These are phyloP conservation scores for Halophytophthora batemanensis DNA, from an alignment of 352 stramenopile genomes.

Conservation along the genomic window DNA sequence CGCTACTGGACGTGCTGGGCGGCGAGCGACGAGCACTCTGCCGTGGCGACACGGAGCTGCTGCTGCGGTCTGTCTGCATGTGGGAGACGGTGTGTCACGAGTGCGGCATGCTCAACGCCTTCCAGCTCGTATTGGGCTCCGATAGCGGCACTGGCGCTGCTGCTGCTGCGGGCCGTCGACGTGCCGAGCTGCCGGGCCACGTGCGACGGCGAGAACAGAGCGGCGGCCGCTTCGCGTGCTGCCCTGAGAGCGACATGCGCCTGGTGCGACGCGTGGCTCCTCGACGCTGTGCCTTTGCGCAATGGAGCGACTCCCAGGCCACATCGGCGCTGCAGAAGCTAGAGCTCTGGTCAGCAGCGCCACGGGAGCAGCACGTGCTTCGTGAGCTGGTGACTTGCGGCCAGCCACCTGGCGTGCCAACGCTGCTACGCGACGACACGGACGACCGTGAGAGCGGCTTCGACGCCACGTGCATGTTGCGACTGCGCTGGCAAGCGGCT, in stretches of 20 bases:
- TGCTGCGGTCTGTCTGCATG: constrained; percentile 84
- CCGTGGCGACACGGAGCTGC: constrained; percentile 69
- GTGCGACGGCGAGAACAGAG: constrained; percentile 54
- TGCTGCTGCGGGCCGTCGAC: constrained; percentile 35
- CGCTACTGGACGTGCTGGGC: constrained; percentile 85
- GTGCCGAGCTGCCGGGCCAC: constrained; percentile 68
- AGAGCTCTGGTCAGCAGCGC: constrained; percentile 66
- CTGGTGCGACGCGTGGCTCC: constrained; percentile 53
- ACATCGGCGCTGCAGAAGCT: constrained; percentile 60
- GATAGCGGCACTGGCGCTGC: constrained; percentile 19
- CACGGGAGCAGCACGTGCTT: constrained; percentile 67
- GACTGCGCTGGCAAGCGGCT: constrained; percentile 68
- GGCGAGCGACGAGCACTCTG: constrained; percentile 57
- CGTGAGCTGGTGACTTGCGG: constrained; percentile 67
- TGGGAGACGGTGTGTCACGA: constrained; percentile 91
- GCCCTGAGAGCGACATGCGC: constrained; percentile 66
- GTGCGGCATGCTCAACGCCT: constrained; percentile 90
- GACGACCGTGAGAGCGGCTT: constrained; percentile 18
- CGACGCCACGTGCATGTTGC: constrained; percentile 68
- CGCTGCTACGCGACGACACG: constrained; percentile 43
- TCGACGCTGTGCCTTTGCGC: constrained; percentile 48
- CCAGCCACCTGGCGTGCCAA: constrained; percentile 49
- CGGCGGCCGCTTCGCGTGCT: constrained; percentile 42
- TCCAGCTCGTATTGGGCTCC: constrained; percentile 71
- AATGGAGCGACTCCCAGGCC: constrained; percentile 61